Conservation (phyloP, 768 basidiomycete genomes). For the Termitomyces eurrhizus region DNA sequence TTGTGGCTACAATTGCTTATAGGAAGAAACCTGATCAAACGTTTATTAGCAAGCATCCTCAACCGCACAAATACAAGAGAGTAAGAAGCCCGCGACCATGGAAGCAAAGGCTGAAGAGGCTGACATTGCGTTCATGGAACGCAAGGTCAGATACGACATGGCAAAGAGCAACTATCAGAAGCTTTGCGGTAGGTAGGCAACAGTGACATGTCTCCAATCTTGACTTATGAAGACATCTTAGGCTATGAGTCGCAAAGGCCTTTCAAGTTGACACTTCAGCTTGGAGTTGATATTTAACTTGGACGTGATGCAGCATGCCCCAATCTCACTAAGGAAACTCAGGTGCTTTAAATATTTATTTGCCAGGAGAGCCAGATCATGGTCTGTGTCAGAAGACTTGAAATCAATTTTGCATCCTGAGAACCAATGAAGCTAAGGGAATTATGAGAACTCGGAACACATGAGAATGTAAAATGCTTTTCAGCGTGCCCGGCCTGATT, state of each 20-base stretch:
- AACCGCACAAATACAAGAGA: background rate
- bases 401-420: no score
- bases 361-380: no score
- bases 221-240: background rate
- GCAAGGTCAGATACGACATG: background rate
- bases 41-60: background rate
- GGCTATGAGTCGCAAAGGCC: background rate
- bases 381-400: no score
- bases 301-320: background rate
- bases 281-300: background rate
- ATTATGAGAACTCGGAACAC: no score
- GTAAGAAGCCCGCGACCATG: background rate
- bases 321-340: background rate
- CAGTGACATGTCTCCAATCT: background rate
- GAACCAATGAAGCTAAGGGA: no score
- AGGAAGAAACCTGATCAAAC: background rate
- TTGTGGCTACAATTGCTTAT: background rate
- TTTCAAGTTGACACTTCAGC: background rate
- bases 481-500: no score
- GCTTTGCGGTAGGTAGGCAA: background rate
- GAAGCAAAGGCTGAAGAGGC: background rate
- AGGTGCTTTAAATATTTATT: background rate
- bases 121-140: background rate
- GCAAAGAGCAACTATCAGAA: background rate
- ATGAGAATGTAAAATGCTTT: no score